Conservation (phyloP, 1,139 yeast genomes). For the Taphrina confusa region DNA sequence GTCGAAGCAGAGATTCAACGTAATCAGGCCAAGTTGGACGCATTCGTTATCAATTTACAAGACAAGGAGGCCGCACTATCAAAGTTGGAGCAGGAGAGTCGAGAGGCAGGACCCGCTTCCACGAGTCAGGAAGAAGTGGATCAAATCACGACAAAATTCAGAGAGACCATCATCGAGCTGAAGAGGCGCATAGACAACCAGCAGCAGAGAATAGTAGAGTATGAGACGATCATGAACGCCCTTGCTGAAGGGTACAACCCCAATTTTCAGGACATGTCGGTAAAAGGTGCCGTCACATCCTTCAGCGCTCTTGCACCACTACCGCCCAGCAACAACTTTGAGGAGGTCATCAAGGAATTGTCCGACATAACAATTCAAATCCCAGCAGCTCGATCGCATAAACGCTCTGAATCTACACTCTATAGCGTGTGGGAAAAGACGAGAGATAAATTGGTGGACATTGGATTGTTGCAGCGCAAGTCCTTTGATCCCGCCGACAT, state of each 20-base stretch:
- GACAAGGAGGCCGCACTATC: conserved; percentile 19
- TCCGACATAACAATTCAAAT: background rate
- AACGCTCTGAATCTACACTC: background rate
- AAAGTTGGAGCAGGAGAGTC: background rate
- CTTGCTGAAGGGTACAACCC: conserved; percentile 71
- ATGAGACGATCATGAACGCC: conserved; percentile 49
- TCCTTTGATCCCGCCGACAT: conserved; percentile 2
- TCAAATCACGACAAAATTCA: conserved; percentile 27
- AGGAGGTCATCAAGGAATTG: background rate
- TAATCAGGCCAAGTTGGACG: conserved; percentile 24
- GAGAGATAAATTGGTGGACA: background rate
- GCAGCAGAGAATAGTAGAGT: conserved; percentile 42
- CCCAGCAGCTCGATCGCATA: background rate
- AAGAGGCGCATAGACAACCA: conserved; percentile 44
- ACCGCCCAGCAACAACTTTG: background rate
- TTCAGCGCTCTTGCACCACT: conserved; percentile 50
- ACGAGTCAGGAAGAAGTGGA: conserved; percentile 32
- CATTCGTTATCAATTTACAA: conserved; percentile 7
- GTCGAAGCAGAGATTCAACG: conserved; percentile 16
- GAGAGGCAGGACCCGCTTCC: background rate
- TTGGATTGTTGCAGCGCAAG: conserved; percentile 5
- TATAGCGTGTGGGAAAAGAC: background rate
- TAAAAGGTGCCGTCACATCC: conserved; percentile 65
- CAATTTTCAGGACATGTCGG: conserved; percentile 86
- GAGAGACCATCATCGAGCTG: conserved; percentile 41